These are phyloP conservation scores for Colletotrichum destructivum DNA, from an alignment of 2,329 filamentous ascomycete genomes.

Conservation along the genomic window DNA sequence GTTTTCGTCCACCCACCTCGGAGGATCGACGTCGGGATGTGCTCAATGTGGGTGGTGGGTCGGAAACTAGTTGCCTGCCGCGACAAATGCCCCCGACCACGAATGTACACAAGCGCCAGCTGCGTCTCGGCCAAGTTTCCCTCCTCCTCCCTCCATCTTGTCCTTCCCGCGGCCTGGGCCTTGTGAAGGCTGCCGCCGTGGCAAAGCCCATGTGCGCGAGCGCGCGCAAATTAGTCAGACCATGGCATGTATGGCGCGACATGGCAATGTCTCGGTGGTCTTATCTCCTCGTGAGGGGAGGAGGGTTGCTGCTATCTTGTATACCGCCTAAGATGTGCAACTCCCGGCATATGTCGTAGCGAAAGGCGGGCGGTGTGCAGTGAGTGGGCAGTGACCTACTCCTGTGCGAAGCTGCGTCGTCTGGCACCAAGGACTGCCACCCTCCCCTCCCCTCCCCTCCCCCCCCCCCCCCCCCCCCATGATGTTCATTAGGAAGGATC, in stretches of 20 bases:
- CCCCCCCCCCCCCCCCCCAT: background rate
- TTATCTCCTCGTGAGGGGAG: background rate
- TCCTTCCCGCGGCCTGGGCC: too few relatives aligned
- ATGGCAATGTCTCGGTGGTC: background rate
- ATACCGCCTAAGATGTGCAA: too few relatives aligned
- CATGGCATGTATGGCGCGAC: background rate
- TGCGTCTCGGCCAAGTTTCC: background rate
- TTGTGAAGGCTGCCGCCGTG: too few relatives aligned
- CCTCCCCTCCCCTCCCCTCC: background rate
- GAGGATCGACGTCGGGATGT: background rate
- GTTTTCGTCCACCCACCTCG: background rate
- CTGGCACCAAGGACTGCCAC: background rate
- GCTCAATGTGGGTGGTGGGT: background rate
- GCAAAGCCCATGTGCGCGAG: background rate
- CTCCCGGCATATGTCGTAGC: background rate
- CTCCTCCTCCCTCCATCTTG: background rate
- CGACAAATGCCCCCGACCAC: background rate
- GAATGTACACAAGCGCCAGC: background rate
- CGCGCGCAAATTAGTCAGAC: background rate
- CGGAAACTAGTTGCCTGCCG: background rate
- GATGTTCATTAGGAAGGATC: background rate
- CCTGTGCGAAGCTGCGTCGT: background rate
- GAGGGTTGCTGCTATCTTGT: too few relatives aligned
- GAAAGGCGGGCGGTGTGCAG: too few relatives aligned
- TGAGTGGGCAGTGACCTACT: too few relatives aligned